phyloP scores from a whole-genome alignment of 768 basidiomycete species.

The Macrolepiota dolichaula region DNA sequence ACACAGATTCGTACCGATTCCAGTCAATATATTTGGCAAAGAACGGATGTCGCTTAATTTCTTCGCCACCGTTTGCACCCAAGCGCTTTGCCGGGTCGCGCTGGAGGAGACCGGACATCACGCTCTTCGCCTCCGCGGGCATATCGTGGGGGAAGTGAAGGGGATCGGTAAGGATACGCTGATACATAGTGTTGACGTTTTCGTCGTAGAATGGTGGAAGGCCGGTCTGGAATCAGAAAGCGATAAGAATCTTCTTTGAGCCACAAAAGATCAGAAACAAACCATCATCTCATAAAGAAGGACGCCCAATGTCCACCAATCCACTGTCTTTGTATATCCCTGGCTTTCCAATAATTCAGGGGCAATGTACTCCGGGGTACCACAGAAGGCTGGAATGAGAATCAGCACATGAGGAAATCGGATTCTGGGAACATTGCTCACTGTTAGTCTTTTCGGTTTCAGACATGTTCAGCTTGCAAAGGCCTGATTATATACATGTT shows the following conservation, averaged over 20 bases:
- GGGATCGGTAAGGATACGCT: conserved; percentile 91
- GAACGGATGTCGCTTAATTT: conserved; percentile 95
- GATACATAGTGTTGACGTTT: conserved; percentile 97
- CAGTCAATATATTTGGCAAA: conserved; percentile 94
- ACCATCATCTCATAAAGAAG: conserved; percentile 97
- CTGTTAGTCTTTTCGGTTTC: conserved; percentile 98
- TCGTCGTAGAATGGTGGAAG: conserved; percentile 99
- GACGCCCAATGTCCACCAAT: conserved; percentile 99
- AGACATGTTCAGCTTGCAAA: conserved; percentile 96
- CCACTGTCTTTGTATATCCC: conserved; percentile 97
- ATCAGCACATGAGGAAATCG: no score
- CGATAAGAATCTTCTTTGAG: conserved; percentile 9
- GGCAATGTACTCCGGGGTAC: conserved; percentile 98
- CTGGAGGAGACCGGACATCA: conserved; percentile 85
- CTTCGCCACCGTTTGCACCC: conserved; percentile 91
- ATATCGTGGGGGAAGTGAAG: conserved; percentile 90
- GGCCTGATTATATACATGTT: conserved; percentile 34
- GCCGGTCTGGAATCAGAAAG: conserved; percentile 61
- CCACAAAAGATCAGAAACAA: conserved; percentile 12
- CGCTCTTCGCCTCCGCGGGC: conserved; percentile 79
- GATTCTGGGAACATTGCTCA: conserved; percentile 32
- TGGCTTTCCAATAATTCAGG: conserved; percentile 95
- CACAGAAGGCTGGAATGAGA: conserved; percentile 76
- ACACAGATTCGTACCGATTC: conserved; percentile 50
- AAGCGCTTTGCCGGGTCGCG: conserved; percentile 84